Conservation (phyloP, 2,329 filamentous ascomycete species). For the Dichotomopilus funicola region DNA sequence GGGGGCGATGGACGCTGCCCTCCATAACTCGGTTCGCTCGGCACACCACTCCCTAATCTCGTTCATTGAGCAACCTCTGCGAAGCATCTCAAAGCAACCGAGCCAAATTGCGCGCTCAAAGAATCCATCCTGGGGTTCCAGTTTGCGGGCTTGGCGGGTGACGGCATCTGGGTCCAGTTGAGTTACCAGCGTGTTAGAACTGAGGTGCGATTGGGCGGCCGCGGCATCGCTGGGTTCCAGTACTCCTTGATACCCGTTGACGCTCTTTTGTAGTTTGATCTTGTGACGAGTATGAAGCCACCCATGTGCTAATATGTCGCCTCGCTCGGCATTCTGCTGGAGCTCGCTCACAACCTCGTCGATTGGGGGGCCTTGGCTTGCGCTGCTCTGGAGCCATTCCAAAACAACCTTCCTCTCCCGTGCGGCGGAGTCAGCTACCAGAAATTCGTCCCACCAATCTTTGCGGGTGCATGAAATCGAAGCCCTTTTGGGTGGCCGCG, state of each 20-base stretch:
- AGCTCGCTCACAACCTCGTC: conserved; percentile 70
- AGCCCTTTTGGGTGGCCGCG: conserved; percentile 19
- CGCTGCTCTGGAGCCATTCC: conserved; percentile 78
- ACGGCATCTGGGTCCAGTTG: conserved; percentile 88
- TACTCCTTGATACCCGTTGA: conserved; percentile 60
- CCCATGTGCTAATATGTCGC: conserved; percentile 76
- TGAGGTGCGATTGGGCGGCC: conserved; percentile 50
- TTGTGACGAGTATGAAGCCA: conserved; percentile 88
- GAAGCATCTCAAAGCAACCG: conserved; percentile 87
- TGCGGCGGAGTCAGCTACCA: conserved; percentile 65
- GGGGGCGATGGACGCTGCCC: conserved; percentile 74
- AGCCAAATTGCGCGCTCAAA: conserved; percentile 90
- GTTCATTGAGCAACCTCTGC: conserved; percentile 68
- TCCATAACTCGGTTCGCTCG: conserved; percentile 82
- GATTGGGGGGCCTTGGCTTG: conserved; percentile 63
- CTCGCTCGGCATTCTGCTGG: conserved; percentile 68
- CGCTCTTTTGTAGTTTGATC: conserved; percentile 83
- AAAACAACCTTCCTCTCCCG: conserved; percentile 74
- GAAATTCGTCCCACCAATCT: conserved; percentile 62
- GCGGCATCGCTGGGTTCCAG: conserved; percentile 57
- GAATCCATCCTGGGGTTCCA: conserved; percentile 78
- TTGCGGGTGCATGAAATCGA: conserved; percentile 21
- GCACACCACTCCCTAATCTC: conserved; percentile 81
- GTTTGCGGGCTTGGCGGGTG: conserved; percentile 66
- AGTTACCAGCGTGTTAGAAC: conserved; percentile 60